Percentiles rank a stretch among this genome's conserved stretches.
These are phyloP conservation scores for Conticribra weissflogii DNA, from an alignment of 108 stramenopile genomes.

Conservation along the genomic window DNA sequence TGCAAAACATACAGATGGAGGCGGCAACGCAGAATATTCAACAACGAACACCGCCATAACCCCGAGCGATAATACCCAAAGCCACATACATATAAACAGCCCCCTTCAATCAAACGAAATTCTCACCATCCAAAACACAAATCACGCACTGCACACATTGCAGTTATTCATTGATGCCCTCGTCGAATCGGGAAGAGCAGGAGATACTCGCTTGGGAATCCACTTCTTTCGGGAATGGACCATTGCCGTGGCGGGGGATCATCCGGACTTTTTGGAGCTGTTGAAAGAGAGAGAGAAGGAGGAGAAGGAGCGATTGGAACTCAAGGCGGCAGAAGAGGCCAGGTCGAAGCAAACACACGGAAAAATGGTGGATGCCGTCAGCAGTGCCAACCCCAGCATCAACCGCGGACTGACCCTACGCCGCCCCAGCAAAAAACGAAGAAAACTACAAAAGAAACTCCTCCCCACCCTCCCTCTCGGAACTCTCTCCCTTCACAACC, in stretches of 20 bases:
- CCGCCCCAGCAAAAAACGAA: slow-evolving; percentile 1
- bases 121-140: slow-evolving; percentile 63
- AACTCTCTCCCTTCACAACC: slow-evolving; percentile 70
- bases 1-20: too few relatives aligned
- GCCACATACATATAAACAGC: too few relatives aligned
- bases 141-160: slow-evolving; percentile 68
- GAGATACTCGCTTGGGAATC: slow-evolving; percentile 65
- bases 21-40: too few relatives aligned
- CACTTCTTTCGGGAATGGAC: slow-evolving; percentile 78
- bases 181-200: slow-evolving; percentile 79
- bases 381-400: too few relatives aligned
- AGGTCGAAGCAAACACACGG: too few relatives aligned
- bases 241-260: slow-evolving; percentile 35
- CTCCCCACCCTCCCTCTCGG: slow-evolving; percentile 28
- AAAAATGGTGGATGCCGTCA: too few relatives aligned
- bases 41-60: too few relatives aligned
- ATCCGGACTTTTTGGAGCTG: not conserved
- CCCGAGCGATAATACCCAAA: too few relatives aligned
- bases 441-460: not conserved
- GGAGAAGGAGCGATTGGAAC: not conserved
- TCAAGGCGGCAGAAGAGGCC: not conserved
- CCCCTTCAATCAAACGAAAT: slow-evolving; percentile 7
- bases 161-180: slow-evolving; percentile 77
- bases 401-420: not conserved
- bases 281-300: not conserved